Base-by-base conservation (phyloP, 2,329 filamentous ascomycete genomes). In the Hypomyces rosellus region DNA sequence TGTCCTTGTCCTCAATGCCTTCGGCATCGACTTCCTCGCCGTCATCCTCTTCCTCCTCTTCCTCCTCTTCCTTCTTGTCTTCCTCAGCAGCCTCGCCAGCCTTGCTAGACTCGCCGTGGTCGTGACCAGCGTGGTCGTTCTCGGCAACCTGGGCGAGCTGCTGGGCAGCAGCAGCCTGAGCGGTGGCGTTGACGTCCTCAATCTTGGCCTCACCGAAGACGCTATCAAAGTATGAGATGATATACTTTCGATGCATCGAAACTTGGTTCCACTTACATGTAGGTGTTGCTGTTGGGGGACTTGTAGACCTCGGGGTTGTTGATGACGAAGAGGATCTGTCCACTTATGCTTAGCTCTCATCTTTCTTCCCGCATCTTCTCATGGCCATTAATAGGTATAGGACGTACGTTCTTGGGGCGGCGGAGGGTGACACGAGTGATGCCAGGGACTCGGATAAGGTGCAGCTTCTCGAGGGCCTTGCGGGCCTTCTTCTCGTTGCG, bases 161-260 rank as follows among this genome's bases (percentile, higher is more conserved):
- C 76, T 95, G 89, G 64, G 93, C 93, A 64, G 93, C 93, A 62
- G 88, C 59, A 37, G 59, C 89, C 65, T 92, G 93, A 66, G 92
- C 92, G 70, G 92, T 89, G 65, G 93, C 95, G 86, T 97, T 99
- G 67, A 97, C 82, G 75, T 99, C 95, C 84, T 99, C 93, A 61
- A 99, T 97, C 88, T 99, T 99, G 70, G 95, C 93, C 82, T 99
- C 95, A 73, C 93, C 93, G 71, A 99, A 99, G 74, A 97, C 95
- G 76, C 92, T 96, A 63, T 52, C 36, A 41, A 40, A 54, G 30
- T 34, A 45, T 61, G 25, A 55, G 49, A 42, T 48, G 30, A 54
- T 41, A 38, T 42, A 3, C 20, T 14, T 25, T 2, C 6, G 33
- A 15, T 30, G 25, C 25, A 30, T 30, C 25, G 25, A 8, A 30